Evolutionary conservation across 73 alveolate species (phyloP), one percentile per base, ranked within the genome.

Genomic region (Symbiodinium pilosum): DNA sequence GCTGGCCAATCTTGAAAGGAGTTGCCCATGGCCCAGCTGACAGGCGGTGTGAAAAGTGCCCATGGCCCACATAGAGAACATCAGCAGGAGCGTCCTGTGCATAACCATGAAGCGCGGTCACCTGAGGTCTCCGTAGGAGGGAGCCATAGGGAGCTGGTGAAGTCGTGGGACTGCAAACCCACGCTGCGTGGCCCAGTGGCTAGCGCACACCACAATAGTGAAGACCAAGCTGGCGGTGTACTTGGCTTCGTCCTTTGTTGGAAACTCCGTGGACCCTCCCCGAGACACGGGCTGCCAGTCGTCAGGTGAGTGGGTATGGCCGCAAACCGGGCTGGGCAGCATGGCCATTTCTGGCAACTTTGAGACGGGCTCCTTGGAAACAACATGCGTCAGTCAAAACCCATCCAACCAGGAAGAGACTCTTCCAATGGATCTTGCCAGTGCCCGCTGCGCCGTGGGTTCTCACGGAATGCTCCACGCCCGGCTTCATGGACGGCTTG

Each of bases 171-270:
- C 30, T 7, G 83, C 83, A 68, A 18, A 68, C 20, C 69, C 69
- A 12, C 20, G 69, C 69, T 20, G 69, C 9, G 20, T 20, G 20
- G 69, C 69, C 69, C 83, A 68, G 36, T 18, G 30, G 30, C 39
- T 68, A 11, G 39, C 30, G 16, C 40, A n/a, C 30, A 75, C 86
- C 12, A 51, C 86, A 8, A 75, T 12, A 32, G 47, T 75, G 51
- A 75, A 75, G 30, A 6, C 47, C 4, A 75, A 30, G 51, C 52
- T 51, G 3, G 93, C 93, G 3, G 93, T 47, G 32, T 86, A 86
- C 39, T 86, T 83, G 4, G 93, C 12, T 40, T 86, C 93, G 20
- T 86, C 93, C 52, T 32, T 47, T 24, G 84, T 86, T 8, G 93
- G 84, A 34, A 21, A 51, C 40, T 36, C 14, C 26, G 8, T 34